Base-by-base conservation (phyloP, 495 filamentous ascomycete genomes). In the Neurospora pannonica region DNA sequence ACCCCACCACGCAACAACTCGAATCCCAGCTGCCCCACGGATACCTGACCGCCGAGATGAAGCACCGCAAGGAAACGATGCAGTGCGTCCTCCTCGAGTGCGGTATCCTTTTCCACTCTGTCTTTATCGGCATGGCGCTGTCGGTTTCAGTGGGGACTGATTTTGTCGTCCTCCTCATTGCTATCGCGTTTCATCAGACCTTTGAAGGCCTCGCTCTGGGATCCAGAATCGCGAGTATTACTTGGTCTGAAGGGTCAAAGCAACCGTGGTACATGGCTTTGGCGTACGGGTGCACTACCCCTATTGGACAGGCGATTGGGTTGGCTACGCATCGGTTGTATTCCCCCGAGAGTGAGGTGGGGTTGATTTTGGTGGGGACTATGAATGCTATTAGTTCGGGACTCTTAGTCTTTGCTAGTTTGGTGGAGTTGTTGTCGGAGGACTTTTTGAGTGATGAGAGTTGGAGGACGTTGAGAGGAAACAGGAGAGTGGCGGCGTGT, bases 361-460 rank as follows among this genome's bases (percentile, higher is more conserved):
- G 95, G 0, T 81, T 98, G 62, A 85, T 98, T 43, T 92, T 94
- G 87, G 95, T 97, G 6, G 95, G 95, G 17, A 88, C 94, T 77
- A 97, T 94, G 86, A 98, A 97, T 79, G 94, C 92, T 28, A 90
- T 98, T 73, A 93, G 90, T 46, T 91, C 90, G 72, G 95, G 95
- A 0, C 82, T 98, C 60, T 81, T 98, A 54, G 86, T 97, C 0
- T 98, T 97, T 82, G 95, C 95, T 0, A 93, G 95, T 5, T 82
- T 98, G 60, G 94, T 97, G 3, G 94, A 97, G 81, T 83, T 98
- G 71, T 86, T 98, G 13, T 92, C 94, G 3, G 95, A 98, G 82
- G 95, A 98, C 79, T 97, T 98, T 81, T 81, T 98, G 76, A 94
- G 91, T 73, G 94, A 97, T 77, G 88, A 92, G 77, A 97, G 95